Evolutionary conservation across 805 yeast species (phyloP), one percentile per base, ranked within the genome.

Genomic region (Metschnikowia anglica): DNA sequence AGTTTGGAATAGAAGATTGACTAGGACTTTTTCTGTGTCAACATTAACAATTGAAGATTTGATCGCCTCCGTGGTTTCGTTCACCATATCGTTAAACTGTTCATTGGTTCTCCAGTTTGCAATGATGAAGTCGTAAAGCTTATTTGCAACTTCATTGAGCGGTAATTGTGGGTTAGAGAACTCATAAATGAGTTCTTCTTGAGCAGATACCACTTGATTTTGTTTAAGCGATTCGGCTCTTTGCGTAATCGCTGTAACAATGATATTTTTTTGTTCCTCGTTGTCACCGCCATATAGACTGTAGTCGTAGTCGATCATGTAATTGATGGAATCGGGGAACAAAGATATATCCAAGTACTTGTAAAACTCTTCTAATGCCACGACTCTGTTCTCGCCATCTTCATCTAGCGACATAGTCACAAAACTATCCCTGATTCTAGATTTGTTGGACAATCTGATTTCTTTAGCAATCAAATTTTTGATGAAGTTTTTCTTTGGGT

Each of bases 381-480:
- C 48, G 19, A 51, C 40, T 17, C 47, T 41, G 39, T 42, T 39
- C 18, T 51, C 55, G 15, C 55, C 55, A 41, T 52, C 51, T 46
- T 52, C 56, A 6, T 31, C 50, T 49, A 60, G 49, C 30, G 61
- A 43, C 43, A 68, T 51, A 5, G 70, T 59, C 5, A 66, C 66
- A 44, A 93, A 73, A 21, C 95, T 85, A 13, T 78, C 83, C 48
- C 76, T 76, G 38, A 93, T 84, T 41, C 85, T 78, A 43, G 76
- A 76, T 39, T 79, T 80, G 49, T 84, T 88, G n/a, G 93, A 80
- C 44, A 91, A 73, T 47, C 97, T 75, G 26, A 90, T 69, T 62
- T 91, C 97, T 57, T 89, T 90, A 30, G 81, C 77, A 46, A 93
- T 82, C 49, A 90, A 72, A 63, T 89, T 89, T 52, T 75, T 79